These are phyloP conservation scores for Quercus phellos DNA, from an alignment of 331 rosid genomes.

Conservation along the genomic window DNA sequence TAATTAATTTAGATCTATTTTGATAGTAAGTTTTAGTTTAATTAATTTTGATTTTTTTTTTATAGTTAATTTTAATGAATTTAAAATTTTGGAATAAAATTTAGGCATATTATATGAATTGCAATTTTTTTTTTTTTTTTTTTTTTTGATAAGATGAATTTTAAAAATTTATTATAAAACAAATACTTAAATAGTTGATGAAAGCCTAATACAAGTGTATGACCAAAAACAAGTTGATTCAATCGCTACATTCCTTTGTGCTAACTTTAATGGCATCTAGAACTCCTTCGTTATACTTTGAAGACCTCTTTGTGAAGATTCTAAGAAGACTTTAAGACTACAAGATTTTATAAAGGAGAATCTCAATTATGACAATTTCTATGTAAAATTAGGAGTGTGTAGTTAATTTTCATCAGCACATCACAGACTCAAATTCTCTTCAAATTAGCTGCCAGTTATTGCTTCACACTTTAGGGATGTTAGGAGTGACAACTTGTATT, in stretches of 20 bases:
- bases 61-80: too few relatives aligned
- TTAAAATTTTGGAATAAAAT: too few relatives aligned
- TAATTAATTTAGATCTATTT: too few relatives aligned
- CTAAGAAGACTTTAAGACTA: neutral
- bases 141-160: too few relatives aligned
- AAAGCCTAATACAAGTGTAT: neutral
- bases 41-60: too few relatives aligned
- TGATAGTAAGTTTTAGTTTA: too few relatives aligned
- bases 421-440: neutral
- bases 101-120: too few relatives aligned
- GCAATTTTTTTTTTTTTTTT: too few relatives aligned
- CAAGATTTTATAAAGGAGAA: neutral
- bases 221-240: neutral
- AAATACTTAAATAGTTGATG: too few relatives aligned
- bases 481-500: neutral
- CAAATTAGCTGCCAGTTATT: neutral
- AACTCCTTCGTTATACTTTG: neutral
- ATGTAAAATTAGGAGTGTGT: neutral
- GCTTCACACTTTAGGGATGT: neutral
- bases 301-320: neutral
- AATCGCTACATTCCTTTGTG: neutral
- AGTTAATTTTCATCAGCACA: neutral
- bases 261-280: neutral
- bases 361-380: neutral
- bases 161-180: too few relatives aligned